Evolutionary conservation across 2,329 filamentous ascomycete genomes (phyloP).

Genomic region (Nigrospora oryzae): DNA sequence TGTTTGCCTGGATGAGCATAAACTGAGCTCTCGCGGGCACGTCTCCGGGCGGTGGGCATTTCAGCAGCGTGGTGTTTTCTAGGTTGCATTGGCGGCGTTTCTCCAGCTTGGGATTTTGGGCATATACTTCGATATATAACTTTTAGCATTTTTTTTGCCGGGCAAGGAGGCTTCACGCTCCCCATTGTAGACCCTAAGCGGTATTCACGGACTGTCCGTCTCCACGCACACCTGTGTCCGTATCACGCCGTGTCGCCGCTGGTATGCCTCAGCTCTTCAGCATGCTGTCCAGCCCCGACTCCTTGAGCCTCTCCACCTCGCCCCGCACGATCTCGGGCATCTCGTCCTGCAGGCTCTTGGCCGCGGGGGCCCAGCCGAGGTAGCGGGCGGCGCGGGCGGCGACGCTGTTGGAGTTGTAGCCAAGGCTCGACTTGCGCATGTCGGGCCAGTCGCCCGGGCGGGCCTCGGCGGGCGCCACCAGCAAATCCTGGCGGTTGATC

Average conservation of each 20-base stretch:
- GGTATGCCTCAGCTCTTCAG: neutral
- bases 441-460: constrained; percentile 17
- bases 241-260: no score
- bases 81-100: no score
- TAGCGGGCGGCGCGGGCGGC: constrained; percentile 34
- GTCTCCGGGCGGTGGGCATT: no score
- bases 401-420: constrained; percentile 33
- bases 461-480: constrained; percentile 20
- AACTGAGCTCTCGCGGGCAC: neutral
- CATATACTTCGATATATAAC: no score
- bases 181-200: no score
- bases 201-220: no score
- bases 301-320: constrained; percentile 26
- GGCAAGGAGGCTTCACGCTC: no score
- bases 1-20: constrained; percentile 4
- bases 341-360: constrained; percentile 25
- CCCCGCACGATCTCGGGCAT: constrained; percentile 25
- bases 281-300: neutral
- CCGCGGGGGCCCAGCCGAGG: constrained; percentile 34
- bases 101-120: no score
- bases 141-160: no score
- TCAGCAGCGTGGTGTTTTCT: no score
- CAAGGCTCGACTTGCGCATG: constrained; percentile 21
- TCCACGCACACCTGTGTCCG: no score
- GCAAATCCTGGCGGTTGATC: constrained; percentile 42